A percentile compares a stretch with the other conserved stretches of the same genome.
These are phyloP conservation scores for Fistulifera solaris DNA, from an alignment of 108 stramenopile species.

Conservation along the genomic window DNA sequence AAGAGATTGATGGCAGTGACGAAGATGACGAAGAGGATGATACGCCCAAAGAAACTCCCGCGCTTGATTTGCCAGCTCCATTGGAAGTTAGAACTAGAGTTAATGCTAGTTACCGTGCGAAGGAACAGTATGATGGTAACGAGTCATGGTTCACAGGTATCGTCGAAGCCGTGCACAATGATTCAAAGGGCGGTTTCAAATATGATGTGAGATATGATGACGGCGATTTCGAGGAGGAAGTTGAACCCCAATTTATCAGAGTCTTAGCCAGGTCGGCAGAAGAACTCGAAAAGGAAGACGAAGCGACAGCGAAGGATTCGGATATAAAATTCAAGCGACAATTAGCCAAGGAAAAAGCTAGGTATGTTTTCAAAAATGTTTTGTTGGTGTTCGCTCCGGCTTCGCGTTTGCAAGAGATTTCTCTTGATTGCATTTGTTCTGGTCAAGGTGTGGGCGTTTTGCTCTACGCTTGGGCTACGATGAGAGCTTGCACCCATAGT, in stretches of 20 bases:
- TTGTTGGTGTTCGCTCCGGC: neutral
- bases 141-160: constrained; percentile 66
- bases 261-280: constrained; percentile 28
- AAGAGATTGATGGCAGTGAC: constrained; percentile 15
- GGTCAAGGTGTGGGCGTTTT: constrained; percentile 22
- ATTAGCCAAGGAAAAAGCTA: constrained; percentile 64
- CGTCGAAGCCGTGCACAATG: constrained; percentile 35
- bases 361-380: constrained; percentile 32
- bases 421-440: constrained; percentile 1
- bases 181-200: constrained; percentile 26
- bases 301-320: constrained; percentile 18
- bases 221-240: constrained; percentile 79
- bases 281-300: constrained; percentile 36
- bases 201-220: constrained; percentile 82
- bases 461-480: constrained; percentile 9
- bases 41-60: constrained; percentile 21
- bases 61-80: constrained; percentile 10
- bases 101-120: constrained; percentile 64
- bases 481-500: constrained; percentile 10
- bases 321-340: constrained; percentile 46
- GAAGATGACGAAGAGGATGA: constrained; percentile 15
- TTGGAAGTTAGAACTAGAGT: constrained; percentile 54
- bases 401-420: constrained; percentile 9
- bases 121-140: constrained; percentile 68
- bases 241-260: constrained; percentile 54